Conservation (phyloP, 176 grass and related monocot species). For the Lolium perenne region DNA sequence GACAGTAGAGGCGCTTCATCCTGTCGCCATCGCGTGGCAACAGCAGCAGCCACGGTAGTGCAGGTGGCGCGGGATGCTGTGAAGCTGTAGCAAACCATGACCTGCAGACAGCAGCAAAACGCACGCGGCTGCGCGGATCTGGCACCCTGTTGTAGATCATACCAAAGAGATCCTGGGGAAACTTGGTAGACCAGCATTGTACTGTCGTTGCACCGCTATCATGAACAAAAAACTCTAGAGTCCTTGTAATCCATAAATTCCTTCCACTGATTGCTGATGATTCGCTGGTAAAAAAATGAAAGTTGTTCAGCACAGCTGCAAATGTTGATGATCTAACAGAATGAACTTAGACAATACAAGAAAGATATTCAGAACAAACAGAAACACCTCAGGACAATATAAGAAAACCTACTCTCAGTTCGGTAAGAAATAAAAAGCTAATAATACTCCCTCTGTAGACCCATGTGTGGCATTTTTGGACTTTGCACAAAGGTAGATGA, state of each 20-base stretch:
- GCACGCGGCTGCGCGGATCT: neutral
- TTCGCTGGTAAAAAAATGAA: constrained; percentile 46
- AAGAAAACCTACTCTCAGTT: neutral
- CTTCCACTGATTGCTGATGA: constrained; percentile 90
- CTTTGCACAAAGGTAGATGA: neutral
- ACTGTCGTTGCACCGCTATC: neutral
- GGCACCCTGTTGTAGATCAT: neutral
- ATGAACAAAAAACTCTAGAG: constrained; percentile 52
- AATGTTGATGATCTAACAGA: neutral
- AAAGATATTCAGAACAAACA: too few species aligned
- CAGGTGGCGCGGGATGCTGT: neutral
- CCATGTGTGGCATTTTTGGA: neutral
- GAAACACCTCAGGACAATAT: neutral
- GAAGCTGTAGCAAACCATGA: neutral
- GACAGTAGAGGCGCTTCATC: neutral
- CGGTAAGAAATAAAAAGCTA: neutral
- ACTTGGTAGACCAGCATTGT: constrained; percentile 5
- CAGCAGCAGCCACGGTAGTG: neutral
- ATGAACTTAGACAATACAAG: neutral
- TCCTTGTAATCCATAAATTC: constrained; percentile 87
- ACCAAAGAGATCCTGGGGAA: neutral
- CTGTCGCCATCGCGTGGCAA: neutral
- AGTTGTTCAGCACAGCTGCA: constrained; percentile 3
- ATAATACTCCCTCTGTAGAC: neutral
- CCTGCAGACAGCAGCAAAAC: neutral